phyloP scores from a whole-genome alignment of 768 basidiomycete genomes.

The Chlorophyllum brunneum region DNA sequence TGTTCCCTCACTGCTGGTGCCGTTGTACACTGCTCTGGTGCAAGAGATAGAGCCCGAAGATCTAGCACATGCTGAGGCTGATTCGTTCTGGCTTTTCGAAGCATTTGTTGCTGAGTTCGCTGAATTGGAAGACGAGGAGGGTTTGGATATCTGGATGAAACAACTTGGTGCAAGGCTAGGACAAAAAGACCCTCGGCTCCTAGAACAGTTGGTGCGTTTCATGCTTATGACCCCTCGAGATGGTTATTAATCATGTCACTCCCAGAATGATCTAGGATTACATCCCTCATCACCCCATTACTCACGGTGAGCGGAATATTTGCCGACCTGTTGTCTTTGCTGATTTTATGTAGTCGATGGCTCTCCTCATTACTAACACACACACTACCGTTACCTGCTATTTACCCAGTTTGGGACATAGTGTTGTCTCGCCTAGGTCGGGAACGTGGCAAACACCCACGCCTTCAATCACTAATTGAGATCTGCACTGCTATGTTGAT shows the following conservation, averaged over 20 bases:
- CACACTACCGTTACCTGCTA: conserved; percentile 59
- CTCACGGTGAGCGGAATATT: conserved; percentile 56
- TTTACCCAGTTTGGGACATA: conserved; percentile 67
- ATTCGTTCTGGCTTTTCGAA: conserved; percentile 82
- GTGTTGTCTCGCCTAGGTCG: conserved; percentile 58
- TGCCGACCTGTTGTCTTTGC: neutral
- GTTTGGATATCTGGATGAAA: conserved; percentile 57
- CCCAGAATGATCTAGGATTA: conserved; percentile 58
- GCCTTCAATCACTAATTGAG: conserved; percentile 67
- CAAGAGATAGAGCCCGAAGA: conserved; percentile 63
- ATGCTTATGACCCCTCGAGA: neutral
- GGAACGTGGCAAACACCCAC: conserved; percentile 52
- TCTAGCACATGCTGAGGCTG: conserved; percentile 67
- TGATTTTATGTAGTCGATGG: conserved; percentile 54
- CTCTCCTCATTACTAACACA: conserved; percentile 68
- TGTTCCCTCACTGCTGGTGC: conserved; percentile 65
- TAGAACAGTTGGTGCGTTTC: conserved; percentile 49
- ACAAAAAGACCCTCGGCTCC: conserved; percentile 64
- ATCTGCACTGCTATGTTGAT: conserved; percentile 69
- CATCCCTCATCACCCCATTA: conserved; percentile 75
- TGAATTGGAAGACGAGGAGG: conserved; percentile 69
- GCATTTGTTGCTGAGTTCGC: conserved; percentile 67
- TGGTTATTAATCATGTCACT: neutral
- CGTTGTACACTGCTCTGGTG: conserved; percentile 58
- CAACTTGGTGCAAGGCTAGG: conserved; percentile 55